A percentile compares a stretch with the other conserved stretches of the same genome.
Evolutionary conservation across 1,139 yeast genomes (phyloP).

Genomic region (Diutina scorzettiae): DNA sequence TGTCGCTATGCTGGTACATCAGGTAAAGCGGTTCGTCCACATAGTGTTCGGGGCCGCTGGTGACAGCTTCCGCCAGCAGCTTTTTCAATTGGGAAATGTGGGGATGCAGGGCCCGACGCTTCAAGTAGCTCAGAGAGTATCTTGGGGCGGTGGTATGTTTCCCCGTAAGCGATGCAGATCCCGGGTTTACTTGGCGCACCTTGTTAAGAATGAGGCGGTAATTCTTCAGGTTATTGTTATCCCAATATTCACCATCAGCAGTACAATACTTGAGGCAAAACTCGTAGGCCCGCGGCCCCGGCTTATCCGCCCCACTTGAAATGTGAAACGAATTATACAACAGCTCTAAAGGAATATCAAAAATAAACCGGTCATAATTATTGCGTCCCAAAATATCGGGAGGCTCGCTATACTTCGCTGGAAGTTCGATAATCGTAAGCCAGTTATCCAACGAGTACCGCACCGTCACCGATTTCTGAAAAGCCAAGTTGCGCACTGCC

Average conservation of each 20-base stretch:
- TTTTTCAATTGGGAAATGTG: neutral
- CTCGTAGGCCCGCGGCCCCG: constrained; percentile 12
- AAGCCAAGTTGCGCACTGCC: constrained; percentile 61
- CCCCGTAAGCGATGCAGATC: neutral
- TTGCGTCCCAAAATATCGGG: constrained; percentile 40
- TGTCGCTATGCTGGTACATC: neutral
- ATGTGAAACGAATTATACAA: constrained; percentile 22
- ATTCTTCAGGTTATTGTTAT: constrained; percentile 51
- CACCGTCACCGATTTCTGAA: constrained; percentile 48
- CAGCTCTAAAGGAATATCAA: constrained; percentile 36
- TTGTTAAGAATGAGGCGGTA: constrained; percentile 31
- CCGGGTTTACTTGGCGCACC: neutral
- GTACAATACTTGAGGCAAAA: constrained; percentile 52
- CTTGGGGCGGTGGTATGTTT: neutral
- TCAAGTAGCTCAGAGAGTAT: constrained; percentile 4
- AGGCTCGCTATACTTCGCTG: constrained; percentile 45
- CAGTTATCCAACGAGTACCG: constrained; percentile 63
- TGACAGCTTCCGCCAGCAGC: neutral
- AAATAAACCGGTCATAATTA: constrained; percentile 47
- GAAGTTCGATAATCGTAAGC: constrained; percentile 60
- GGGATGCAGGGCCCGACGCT: constrained; percentile 2
- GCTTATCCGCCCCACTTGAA: constrained; percentile 3
- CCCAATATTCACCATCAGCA: constrained; percentile 56
- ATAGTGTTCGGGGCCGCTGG: too few species aligned
- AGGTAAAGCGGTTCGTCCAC: neutral